These are phyloP conservation scores for Spathaspora arborariae DNA, from an alignment of 805 yeast genomes.

Conservation along the genomic window DNA sequence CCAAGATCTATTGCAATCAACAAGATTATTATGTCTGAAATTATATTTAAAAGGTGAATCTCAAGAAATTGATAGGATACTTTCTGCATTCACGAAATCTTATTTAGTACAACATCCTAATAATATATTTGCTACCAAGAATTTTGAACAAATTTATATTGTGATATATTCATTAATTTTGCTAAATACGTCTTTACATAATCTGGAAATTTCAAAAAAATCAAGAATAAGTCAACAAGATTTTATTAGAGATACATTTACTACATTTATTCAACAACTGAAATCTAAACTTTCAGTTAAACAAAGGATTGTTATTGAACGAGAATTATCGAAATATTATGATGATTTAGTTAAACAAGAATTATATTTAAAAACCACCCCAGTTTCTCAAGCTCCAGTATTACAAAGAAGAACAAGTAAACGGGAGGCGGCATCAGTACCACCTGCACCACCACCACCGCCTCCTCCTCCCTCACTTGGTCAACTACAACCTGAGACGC, in stretches of 20 bases:
- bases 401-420: not conserved
- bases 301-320: slow-evolving; percentile 41
- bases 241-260: slow-evolving; percentile 39
- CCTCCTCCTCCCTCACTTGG: not conserved
- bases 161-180: slow-evolving; percentile 68
- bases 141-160: slow-evolving; percentile 58
- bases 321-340: slow-evolving; percentile 43
- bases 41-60: slow-evolving; percentile 81
- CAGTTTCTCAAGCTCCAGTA: not conserved
- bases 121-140: slow-evolving; percentile 47
- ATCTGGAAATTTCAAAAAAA: slow-evolving; percentile 35
- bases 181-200: slow-evolving; percentile 75
- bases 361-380: slow-evolving; percentile 31
- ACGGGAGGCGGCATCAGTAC: not conserved
- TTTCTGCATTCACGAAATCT: slow-evolving; percentile 62
- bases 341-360: slow-evolving; percentile 39
- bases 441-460: not conserved
- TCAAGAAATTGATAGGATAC: slow-evolving; percentile 70
- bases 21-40: slow-evolving; percentile 58
- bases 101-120: slow-evolving; percentile 52
- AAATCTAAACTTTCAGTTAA: slow-evolving; percentile 28
- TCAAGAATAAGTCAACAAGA: slow-evolving; percentile 38
- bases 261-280: slow-evolving; percentile 36
- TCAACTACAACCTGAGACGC: not conserved
- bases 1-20: slow-evolving; percentile 50